Percentiles rank a stretch among this genome's conserved stretches.
These are phyloP conservation scores for Xanthoconium separans DNA, from an alignment of 1,284 basidiomycete genomes.

Conservation along the genomic window DNA sequence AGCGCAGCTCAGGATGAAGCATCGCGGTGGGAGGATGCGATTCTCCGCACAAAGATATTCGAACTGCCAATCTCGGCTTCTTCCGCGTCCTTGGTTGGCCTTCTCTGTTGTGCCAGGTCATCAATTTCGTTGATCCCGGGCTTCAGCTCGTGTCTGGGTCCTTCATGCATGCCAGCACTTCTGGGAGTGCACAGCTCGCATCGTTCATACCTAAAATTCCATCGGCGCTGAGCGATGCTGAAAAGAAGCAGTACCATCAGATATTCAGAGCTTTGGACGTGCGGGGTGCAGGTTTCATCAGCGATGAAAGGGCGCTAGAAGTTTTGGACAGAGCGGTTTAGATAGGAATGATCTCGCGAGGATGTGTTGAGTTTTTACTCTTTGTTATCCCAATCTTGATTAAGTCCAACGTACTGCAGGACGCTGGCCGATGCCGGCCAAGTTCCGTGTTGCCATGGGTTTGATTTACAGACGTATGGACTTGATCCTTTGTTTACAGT, in stretches of 20 bases:
- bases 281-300: constrained; percentile 83
- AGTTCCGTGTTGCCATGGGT: constrained; percentile 99
- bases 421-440: constrained; percentile 86
- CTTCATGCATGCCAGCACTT: constrained; percentile 78
- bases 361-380: constrained; percentile 72
- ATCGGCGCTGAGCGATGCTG: constrained; percentile 76
- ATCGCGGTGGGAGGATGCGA: too few species aligned
- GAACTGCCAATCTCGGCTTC: too few species aligned
- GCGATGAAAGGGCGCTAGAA: constrained; percentile 83
- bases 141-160: constrained; percentile 82
- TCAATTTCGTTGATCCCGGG: constrained; percentile 81
- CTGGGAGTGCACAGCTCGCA: constrained; percentile 63
- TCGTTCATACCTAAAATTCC: too few species aligned
- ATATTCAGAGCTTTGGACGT: constrained; percentile 98
- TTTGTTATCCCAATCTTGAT: neutral
- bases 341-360: constrained; percentile 89
- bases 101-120: too few species aligned
- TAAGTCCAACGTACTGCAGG: constrained; percentile 48
- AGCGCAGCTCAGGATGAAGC: constrained; percentile 61
- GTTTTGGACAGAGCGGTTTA: constrained; percentile 96
- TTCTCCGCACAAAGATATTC: too few species aligned
- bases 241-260: constrained; percentile 96
- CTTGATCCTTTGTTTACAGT: neutral
- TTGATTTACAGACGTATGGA: constrained; percentile 89
- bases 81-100: too few species aligned